Evolutionary conservation across 345 rosid genomes (phyloP).

Genomic region (Luvunga scandens): DNA sequence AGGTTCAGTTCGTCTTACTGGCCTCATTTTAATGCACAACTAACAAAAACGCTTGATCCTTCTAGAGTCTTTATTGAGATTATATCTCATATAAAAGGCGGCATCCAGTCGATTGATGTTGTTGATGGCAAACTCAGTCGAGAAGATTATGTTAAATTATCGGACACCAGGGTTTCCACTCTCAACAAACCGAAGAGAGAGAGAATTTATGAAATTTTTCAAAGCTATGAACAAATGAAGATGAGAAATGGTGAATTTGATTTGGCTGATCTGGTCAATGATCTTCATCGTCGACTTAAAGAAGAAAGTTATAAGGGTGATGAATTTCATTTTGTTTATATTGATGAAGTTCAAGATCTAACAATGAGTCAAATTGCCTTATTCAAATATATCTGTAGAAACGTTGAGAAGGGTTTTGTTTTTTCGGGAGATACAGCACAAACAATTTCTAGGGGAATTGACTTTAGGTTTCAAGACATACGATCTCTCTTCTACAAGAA

Average conservation of each 20-base stretch:
- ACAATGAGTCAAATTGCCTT: slow-evolving; percentile 54
- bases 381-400: slow-evolving; percentile 38
- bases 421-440: slow-evolving; percentile 39
- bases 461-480: slow-evolving; percentile 55
- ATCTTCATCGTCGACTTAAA: slow-evolving; percentile 44
- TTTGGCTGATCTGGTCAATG: slow-evolving; percentile 55
- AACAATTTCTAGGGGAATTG: slow-evolving; percentile 42
- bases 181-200: slow-evolving; percentile 30
- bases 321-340: slow-evolving; percentile 43
- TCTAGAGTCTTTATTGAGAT: slow-evolving; percentile 56
- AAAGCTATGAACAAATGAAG: slow-evolving; percentile 48
- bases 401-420: slow-evolving; percentile 45
- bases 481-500: slow-evolving; percentile 41
- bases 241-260: slow-evolving; percentile 43
- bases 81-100: slow-evolving; percentile 55
- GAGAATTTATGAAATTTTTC: slow-evolving; percentile 37
- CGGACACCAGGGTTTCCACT: slow-evolving; percentile 37
- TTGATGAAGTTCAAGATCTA: slow-evolving; percentile 69
- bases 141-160: slow-evolving; percentile 32
- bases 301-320: slow-evolving; percentile 29
- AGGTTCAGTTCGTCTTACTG: slow-evolving; percentile 48
- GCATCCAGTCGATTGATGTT: slow-evolving; percentile 27
- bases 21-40: slow-evolving; percentile 41
- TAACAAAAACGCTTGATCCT: slow-evolving; percentile 40
- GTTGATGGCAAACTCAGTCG: slow-evolving; percentile 31